Evolutionary conservation across 1,284 basidiomycete species (phyloP).

Genomic region (Trichosporon ovoides): DNA sequence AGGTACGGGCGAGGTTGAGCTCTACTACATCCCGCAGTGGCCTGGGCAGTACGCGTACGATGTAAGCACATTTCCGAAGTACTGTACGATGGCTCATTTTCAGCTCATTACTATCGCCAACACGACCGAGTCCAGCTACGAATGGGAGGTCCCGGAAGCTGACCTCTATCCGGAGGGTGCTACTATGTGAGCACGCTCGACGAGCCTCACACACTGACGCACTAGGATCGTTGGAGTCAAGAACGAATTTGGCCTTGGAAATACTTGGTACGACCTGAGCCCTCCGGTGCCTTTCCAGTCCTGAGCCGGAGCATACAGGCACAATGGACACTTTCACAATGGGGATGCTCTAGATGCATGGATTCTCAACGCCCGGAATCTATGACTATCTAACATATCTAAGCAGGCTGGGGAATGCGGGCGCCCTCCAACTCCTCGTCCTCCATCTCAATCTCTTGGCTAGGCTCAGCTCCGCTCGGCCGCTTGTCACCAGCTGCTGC

Average conservation of each 20-base stretch:
- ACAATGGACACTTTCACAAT: too few species aligned
- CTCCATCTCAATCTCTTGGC: neutral
- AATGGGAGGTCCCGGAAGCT: conserved; percentile 25
- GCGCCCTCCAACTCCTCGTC: neutral
- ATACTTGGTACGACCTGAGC: conserved; percentile 34
- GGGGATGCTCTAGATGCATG: too few species aligned
- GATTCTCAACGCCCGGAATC: too few species aligned
- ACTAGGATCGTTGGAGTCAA: conserved; percentile 35
- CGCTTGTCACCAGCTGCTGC: neutral
- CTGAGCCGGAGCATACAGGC: too few species aligned
- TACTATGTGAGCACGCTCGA: conserved; percentile 26
- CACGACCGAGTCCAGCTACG: conserved; percentile 13
- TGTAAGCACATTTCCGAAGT: conserved; percentile 14
- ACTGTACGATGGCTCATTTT: neutral
- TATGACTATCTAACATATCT: neutral
- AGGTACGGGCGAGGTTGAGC: conserved; percentile 24
- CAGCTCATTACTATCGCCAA: conserved; percentile 27
- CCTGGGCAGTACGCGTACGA: conserved; percentile 24
- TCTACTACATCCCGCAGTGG: conserved; percentile 37
- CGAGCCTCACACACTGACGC: neutral
- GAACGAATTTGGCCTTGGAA: conserved; percentile 19
- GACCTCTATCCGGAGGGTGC: conserved; percentile 25
- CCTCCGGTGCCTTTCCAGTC: conserved; percentile 17
- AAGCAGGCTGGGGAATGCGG: neutral
- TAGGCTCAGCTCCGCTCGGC: neutral